These are phyloP conservation scores for Septoria linicola DNA, from an alignment of 2,329 filamentous ascomycete genomes.

Conservation along the genomic window DNA sequence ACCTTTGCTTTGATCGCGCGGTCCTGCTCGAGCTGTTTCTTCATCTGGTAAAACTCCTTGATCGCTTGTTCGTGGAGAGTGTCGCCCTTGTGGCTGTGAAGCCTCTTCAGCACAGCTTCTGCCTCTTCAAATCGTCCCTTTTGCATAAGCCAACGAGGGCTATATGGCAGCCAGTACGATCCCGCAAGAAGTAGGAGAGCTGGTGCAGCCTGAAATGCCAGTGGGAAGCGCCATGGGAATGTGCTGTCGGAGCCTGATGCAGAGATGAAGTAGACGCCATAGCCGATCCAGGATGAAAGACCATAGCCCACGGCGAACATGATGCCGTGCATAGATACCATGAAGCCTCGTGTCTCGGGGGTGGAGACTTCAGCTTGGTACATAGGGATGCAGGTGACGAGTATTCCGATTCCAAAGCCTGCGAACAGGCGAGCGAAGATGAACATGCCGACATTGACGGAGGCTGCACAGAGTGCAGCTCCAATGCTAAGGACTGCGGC, in stretches of 20 bases:
- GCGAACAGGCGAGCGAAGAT: slow-evolving; percentile 42
- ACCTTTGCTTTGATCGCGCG: too few relatives aligned
- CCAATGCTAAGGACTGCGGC: slow-evolving; percentile 42
- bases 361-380: slow-evolving; percentile 45
- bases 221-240: too few relatives aligned
- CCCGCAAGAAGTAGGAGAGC: too few relatives aligned
- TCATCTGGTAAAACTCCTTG: too few relatives aligned
- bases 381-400: slow-evolving; percentile 34
- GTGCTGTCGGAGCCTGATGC: slow-evolving; percentile 27
- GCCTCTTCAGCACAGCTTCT: too few relatives aligned
- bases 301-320: slow-evolving; percentile 46
- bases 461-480: slow-evolving; percentile 42
- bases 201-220: too few relatives aligned
- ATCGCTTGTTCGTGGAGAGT: too few relatives aligned
- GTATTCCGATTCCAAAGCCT: slow-evolving; percentile 41
- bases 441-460: slow-evolving; percentile 44
- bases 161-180: too few relatives aligned
- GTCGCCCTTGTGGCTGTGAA: too few relatives aligned
- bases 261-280: slow-evolving; percentile 42
- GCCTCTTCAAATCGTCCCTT: too few relatives aligned
- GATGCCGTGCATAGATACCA: slow-evolving; percentile 44
- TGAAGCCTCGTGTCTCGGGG: slow-evolving; percentile 42
- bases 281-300: slow-evolving; percentile 44
- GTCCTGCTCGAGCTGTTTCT: too few relatives aligned
- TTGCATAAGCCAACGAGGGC: too few relatives aligned